Evolutionary conservation across 352 stramenopile genomes (phyloP), one percentile per base, ranked within the genome.

Genomic region (Phytophthora pinifolia): DNA sequence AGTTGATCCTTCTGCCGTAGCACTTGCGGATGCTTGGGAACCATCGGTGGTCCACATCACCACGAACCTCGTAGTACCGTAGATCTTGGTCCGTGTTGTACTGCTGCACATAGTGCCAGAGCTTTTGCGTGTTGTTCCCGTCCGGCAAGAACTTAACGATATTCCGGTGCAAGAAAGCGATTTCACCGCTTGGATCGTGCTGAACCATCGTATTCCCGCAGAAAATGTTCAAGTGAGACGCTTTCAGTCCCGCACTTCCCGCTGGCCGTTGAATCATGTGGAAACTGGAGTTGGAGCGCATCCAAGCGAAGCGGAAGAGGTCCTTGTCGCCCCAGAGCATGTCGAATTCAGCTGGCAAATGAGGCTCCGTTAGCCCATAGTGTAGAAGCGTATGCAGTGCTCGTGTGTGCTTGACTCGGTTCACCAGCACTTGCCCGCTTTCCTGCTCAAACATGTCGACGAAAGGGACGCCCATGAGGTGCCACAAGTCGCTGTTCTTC

Each of bases 311-410:
- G 18, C 83, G 79, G 56, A 91, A 93, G 8, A 92, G 63, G 46
- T 92, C 83, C 51, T 93, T 91, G 54, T 93, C 83, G 1, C 83
- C 78, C 79, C 79, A 91, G 14, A 88, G 68, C 39, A 92, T 65
- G 9, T 70, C 49, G 35, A 91, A 67, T 9, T 67, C 47, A 22
- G 82, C 72, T 7, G 73, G 59, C 1, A 82, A 46, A 27, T 72
- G 60, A 0, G 74, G 73, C 27, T 63, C 52, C 7, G 68, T 64
- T 1, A 75, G 51, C 14, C 54, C 76, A 48, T 88, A 90, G 54
- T 83, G 83, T 42, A 89, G 74, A 35, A 93, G 49, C 1, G 63
- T 62, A 32, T 83, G 71, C 48, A 93, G 29, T 3, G 83, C 80
- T 9, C 27, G 36, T 0, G 46, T 18, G 51, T 88, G 74, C 4